Conservation (phyloP, 1,139 yeast genomes). For the Oligophagozyma castellii region DNA sequence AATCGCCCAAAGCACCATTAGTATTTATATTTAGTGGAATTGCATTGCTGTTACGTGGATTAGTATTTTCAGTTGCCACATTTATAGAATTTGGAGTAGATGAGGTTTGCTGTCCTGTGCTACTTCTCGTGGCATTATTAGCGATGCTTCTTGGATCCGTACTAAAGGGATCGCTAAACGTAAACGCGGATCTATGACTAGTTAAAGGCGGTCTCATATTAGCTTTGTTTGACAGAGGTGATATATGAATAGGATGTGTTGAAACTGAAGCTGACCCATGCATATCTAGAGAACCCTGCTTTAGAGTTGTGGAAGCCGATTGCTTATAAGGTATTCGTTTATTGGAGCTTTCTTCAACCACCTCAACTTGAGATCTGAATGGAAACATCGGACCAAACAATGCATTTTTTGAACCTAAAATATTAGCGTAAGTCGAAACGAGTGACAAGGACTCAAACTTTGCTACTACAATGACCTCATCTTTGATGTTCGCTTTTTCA, state of each 20-base stretch:
- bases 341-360: constrained; percentile 25
- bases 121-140: constrained; percentile 12
- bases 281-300: constrained; percentile 5
- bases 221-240: neutral
- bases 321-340: neutral
- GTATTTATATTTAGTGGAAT: neutral
- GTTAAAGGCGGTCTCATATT: constrained; percentile 30
- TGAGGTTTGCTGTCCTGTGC: constrained; percentile 4
- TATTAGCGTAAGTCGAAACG: constrained; percentile 57
- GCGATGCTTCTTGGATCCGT: constrained; percentile 10
- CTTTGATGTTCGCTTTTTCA: neutral
- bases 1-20: neutral
- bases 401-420: constrained; percentile 45
- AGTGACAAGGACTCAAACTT: constrained; percentile 48
- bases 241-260: constrained; percentile 1
- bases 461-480: constrained; percentile 31
- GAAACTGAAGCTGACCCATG: constrained; percentile 4
- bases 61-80: neutral
- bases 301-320: neutral
- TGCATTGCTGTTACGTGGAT: neutral
- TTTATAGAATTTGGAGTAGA: neutral
- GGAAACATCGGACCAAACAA: constrained; percentile 50
- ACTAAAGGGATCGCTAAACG: constrained; percentile 50
- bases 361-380: constrained; percentile 35
- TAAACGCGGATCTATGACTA: constrained; percentile 34